These are phyloP conservation scores for Penicillium coprophilum DNA, from an alignment of 495 filamentous ascomycete genomes.

Conservation along the genomic window DNA sequence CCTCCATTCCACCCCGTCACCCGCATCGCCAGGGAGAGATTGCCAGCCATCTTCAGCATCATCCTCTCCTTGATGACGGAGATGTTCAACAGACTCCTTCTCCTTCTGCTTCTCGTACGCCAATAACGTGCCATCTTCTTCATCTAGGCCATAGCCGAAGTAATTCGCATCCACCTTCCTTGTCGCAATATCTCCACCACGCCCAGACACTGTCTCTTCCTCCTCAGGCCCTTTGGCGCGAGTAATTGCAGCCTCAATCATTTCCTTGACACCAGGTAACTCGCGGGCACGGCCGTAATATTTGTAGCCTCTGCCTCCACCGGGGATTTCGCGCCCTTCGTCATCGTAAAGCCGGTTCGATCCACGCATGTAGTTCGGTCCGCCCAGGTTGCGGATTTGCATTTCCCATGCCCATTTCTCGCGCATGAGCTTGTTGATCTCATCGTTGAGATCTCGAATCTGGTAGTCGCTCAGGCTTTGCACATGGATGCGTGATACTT, in stretches of 20 bases:
- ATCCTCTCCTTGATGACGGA: slow-evolving; percentile 51
- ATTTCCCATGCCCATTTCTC: slow-evolving; percentile 99
- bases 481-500: slow-evolving; percentile 94
- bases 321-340: slow-evolving; percentile 85
- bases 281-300: slow-evolving; percentile 92
- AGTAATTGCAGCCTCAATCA: slow-evolving; percentile 76
- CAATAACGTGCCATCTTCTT: slow-evolving; percentile 84
- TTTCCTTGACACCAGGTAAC: slow-evolving; percentile 91
- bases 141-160: slow-evolving; percentile 91
- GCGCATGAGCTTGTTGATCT: slow-evolving; percentile 98
- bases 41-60: slow-evolving; percentile 68
- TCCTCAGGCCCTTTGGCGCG: slow-evolving; percentile 57
- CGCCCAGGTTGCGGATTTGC: slow-evolving; percentile 89
- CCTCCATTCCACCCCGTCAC: slow-evolving; percentile 81
- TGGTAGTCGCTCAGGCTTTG: slow-evolving; percentile 85
- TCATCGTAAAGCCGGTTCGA: slow-evolving; percentile 84
- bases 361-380: slow-evolving; percentile 97
- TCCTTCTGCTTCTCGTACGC: slow-evolving; percentile 83
- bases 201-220: slow-evolving; percentile 61
- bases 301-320: slow-evolving; percentile 84
- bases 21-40: slow-evolving; percentile 78
- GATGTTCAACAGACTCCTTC: slow-evolving; percentile 68
- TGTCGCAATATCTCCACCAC: slow-evolving; percentile 65
- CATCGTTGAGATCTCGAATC: slow-evolving; percentile 96
- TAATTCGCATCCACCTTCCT: slow-evolving; percentile 90